Conservation (phyloP, 805 yeast genomes). For the Ogataea populi-albae region DNA sequence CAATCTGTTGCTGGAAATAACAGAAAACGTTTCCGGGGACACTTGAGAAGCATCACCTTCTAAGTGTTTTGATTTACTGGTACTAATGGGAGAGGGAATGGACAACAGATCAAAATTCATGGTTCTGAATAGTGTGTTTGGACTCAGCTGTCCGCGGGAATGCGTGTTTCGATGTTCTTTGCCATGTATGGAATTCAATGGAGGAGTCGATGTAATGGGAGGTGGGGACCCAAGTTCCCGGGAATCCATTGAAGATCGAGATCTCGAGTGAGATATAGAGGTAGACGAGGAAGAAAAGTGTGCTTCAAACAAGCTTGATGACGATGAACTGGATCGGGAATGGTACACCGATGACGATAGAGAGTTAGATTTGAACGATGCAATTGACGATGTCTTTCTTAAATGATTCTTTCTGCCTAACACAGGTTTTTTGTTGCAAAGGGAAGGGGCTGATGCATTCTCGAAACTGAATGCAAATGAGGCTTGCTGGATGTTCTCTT, state of each 20-base stretch:
- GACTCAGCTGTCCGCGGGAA: constrained; percentile 1
- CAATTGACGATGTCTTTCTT: constrained; percentile 11
- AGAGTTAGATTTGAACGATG: constrained; percentile 21
- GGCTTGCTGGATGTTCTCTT: constrained; percentile 16
- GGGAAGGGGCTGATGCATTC: neutral
- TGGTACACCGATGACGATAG: constrained; percentile 20
- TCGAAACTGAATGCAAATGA: constrained; percentile 2
- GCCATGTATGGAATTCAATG: no score
- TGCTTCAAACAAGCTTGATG: constrained; percentile 8
- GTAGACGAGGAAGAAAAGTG: constrained; percentile 1
- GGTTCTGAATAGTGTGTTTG: constrained; percentile 4
- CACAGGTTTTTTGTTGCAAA: constrained; percentile 9
- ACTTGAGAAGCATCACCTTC: constrained; percentile 3
- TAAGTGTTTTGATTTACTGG: neutral
- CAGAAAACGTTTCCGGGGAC: constrained; percentile 23
- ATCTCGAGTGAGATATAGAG: constrained; percentile 16
- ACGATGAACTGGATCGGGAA: constrained; percentile 20
- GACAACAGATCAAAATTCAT: constrained; percentile 6
- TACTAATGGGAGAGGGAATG: constrained; percentile 6
- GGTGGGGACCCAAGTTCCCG: neutral
- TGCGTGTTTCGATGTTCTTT: no score
- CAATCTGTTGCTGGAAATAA: constrained; percentile 17
- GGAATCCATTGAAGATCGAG: constrained; percentile 12
- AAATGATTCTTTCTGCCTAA: constrained; percentile 13
- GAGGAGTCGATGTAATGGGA: constrained; percentile 2